Conservation (phyloP, 306 rosid genomes). For the Prunus mira region DNA sequence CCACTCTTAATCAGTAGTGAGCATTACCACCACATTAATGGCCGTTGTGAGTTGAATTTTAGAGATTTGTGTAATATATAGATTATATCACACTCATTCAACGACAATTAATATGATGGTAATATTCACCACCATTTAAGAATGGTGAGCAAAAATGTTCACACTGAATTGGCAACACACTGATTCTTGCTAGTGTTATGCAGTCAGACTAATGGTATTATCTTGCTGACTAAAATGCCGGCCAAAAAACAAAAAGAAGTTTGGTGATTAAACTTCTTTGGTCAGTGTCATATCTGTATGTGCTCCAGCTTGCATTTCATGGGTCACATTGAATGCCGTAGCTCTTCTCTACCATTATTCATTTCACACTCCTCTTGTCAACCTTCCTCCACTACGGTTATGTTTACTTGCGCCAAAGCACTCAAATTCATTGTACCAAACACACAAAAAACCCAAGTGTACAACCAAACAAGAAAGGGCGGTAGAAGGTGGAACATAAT, state of each 20-base stretch:
- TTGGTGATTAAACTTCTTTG: not conserved
- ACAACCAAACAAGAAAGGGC: not conserved
- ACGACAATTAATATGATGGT: too few species aligned
- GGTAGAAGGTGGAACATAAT: too few species aligned
- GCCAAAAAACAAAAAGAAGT: not conserved
- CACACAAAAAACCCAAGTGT: not conserved
- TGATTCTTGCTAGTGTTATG: not conserved
- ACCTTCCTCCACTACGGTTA: not conserved
- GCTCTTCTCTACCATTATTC: not conserved
- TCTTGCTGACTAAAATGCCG: not conserved
- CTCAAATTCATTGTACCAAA: not conserved
- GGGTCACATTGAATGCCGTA: not conserved
- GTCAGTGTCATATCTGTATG: not conserved
- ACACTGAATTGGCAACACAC: not conserved
- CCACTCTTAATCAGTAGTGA: too few species aligned
- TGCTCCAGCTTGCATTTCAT: not conserved
- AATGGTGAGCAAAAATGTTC: too few species aligned
- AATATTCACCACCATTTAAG: too few species aligned
- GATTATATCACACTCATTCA: too few species aligned
- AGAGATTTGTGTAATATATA: too few species aligned
- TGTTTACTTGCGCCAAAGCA: not conserved
- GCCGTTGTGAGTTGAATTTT: too few species aligned
- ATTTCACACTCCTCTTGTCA: slow-evolving; percentile 2
- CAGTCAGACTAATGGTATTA: not conserved
- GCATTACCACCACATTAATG: too few species aligned